These are phyloP conservation scores for Breviolum minutum DNA, from an alignment of 73 alveolate species.

Conservation along the genomic window DNA sequence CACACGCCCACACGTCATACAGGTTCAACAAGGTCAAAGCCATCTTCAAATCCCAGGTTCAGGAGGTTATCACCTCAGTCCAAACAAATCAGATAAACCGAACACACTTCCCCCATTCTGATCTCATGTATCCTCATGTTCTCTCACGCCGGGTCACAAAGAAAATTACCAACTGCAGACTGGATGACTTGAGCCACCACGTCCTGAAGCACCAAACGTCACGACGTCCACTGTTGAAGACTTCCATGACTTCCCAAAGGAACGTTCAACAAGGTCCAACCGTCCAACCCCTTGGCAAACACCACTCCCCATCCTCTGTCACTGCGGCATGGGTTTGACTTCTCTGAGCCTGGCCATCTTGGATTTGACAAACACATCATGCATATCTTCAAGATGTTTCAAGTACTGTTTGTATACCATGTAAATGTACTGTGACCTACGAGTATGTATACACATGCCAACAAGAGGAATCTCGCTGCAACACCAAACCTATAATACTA, in stretches of 20 bases:
- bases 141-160: background rate
- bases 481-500: no score
- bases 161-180: constrained; percentile 1
- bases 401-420: no score
- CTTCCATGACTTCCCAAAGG: background rate
- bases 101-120: no score
- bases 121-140: background rate
- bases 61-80: constrained; percentile 10
- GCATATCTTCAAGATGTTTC: no score
- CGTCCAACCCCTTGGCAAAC: background rate
- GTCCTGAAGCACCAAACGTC: background rate
- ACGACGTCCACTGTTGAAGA: no score
- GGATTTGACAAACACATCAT: no score
- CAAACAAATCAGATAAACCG: background rate
- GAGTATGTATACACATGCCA: no score
- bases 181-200: constrained; percentile 28
- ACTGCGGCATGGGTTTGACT: constrained; percentile 41
- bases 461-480: no score
- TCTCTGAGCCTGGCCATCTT: background rate
- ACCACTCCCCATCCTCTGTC: background rate
- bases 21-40: constrained; percentile 16
- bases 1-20: background rate
- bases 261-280: background rate
- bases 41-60: constrained; percentile 8
- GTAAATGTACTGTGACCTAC: no score